These are phyloP conservation scores for Capniomyces stellatus DNA, from an alignment of 371 early-diverging fungal genomes.

Conservation along the genomic window DNA sequence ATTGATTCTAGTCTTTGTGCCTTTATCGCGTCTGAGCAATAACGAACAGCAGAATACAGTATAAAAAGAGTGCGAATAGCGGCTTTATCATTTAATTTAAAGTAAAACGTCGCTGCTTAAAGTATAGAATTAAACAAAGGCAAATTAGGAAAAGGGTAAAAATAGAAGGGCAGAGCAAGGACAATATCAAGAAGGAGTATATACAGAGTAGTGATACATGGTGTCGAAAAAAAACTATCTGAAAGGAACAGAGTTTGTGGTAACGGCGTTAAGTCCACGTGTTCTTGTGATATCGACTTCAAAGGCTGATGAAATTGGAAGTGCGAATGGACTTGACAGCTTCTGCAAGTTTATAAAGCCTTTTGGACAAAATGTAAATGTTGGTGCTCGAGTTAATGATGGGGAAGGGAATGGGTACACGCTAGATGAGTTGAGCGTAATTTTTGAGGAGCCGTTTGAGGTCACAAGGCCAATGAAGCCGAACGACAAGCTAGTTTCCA, in stretches of 20 bases:
- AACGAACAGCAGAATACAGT: too few relatives aligned
- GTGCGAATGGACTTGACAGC: constrained; percentile 40
- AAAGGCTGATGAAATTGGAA: constrained; percentile 51
- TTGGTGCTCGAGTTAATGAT: constrained; percentile 28
- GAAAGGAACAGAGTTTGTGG: constrained; percentile 28
- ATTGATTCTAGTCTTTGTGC: too few relatives aligned
- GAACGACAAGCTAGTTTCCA: not conserved
- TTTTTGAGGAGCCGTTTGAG: constrained; percentile 5
- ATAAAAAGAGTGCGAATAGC: too few relatives aligned
- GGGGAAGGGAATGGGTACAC: constrained; percentile 22
- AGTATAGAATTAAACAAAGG: too few relatives aligned
- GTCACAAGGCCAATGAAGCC: not conserved
- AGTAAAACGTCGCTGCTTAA: too few relatives aligned
- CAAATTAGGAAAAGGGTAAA: too few relatives aligned
- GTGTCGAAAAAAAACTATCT: too few relatives aligned
- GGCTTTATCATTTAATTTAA: too few relatives aligned
- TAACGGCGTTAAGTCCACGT: constrained; percentile 45
- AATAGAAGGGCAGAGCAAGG: too few relatives aligned
- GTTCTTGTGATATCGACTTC: constrained; percentile 53
- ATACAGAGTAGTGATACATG: too few relatives aligned
- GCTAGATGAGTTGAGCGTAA: constrained; percentile 16
- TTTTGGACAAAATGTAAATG: constrained; percentile 58
- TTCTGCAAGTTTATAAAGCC: constrained; percentile 61
- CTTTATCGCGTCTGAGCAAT: too few relatives aligned
- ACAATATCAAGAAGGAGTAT: too few relatives aligned